Base-by-base conservation (phyloP, 352 stramenopile genomes). In the Phytophthora multivora region DNA sequence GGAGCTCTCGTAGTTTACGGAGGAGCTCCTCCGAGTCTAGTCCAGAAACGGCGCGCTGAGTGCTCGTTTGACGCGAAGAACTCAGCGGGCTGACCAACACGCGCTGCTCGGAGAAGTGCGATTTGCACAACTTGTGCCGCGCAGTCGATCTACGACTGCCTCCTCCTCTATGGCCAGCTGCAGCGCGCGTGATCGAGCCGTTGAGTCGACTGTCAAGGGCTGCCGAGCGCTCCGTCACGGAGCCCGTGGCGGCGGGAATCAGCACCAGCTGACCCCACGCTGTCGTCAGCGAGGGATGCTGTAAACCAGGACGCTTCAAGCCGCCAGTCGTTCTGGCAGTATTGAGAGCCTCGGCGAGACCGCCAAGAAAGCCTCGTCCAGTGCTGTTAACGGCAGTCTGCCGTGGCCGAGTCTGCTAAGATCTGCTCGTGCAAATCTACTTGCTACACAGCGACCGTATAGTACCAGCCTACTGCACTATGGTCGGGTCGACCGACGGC, bases 341-440 rank as follows among this genome's bases (percentile, higher is more conserved):
- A 31, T 11, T 8, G 26, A 31, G 26, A 13, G 35, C 35, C 8
- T 40, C 35, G n/a, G 15, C 15, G 15, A 40, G 13, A 40, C 35
- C 9, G 15, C 13, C 35, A 40, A 40, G 13, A 13, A 19, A 21
- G 45, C n/a, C 45, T 51, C 13, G 43, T 51, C 23, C 16, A 53
- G 19, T 16, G 18, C 9, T 13, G 11, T 13, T 9, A 9, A 33
- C 28, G 7, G 28, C 28, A 33, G 28, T 33, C 28, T 33, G 43
- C 23, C 49, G 33, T 18, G 35, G 15, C n/a, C 28, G 47, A 45
- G 35, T 35, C 51, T 26, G 51, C 59, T 56, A 66, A 51, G 59
- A 66, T 66, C 43, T 59, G 45, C 23, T 18, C 1, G 5, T 19
- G 43, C 59, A 67, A 63, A 67, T 67, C 59, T 62, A 36, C 43